Base-by-base conservation (phyloP, 192 early-diverging fungal genomes). In the Diversispora epigaea region DNA sequence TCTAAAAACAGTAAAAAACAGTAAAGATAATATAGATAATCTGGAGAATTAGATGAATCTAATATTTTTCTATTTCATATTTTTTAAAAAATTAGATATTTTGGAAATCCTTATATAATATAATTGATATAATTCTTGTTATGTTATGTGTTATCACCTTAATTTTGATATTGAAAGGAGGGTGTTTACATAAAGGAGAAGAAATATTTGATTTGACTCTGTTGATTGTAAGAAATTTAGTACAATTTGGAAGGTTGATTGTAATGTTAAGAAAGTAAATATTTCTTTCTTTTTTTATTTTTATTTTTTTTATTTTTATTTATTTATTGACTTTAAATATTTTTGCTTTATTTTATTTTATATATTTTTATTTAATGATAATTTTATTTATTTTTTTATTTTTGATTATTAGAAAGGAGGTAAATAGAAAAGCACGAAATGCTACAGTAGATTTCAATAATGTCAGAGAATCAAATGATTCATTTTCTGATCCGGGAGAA, bases 131-230 rank as follows among this genome's bases (percentile, higher is more conserved):
- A 32, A 61, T 92, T 6, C 77, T 94, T 7, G 91, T 92, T 0
- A 25, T 85, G 2, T 80, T 94, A 41, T 94, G 92, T 77, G 80
- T 83, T 7, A 83, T 90, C 25, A 92, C 91, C 1, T 69, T 94
- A 39, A 80, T 92, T 7, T 77, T 94, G 8, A 79, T 94, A 22
- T 25, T 80, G 12, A 82, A 88, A 15, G 74, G 80, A 44, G 91
- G 91, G 4, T 94, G 91, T 75, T 89, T 91, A 10, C 85, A 89
- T 39, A 85, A 84, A 63, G 82, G 82, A 4, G 92, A 94, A 76
- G 89, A 90, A 62, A 79, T 92, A 32, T 73, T 94, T 45, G 92
- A 92, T 68, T 91, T 91, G 7, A 68, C 91, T 15, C 58, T 94
- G 32, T 67, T 94, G 12, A 88, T 92, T n/a, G 78, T 92, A n/a